Percentiles rank a stretch among this genome's conserved stretches.
phyloP scores from a whole-genome alignment of 1,284 basidiomycete species.

The Porogramme epimiltina region DNA sequence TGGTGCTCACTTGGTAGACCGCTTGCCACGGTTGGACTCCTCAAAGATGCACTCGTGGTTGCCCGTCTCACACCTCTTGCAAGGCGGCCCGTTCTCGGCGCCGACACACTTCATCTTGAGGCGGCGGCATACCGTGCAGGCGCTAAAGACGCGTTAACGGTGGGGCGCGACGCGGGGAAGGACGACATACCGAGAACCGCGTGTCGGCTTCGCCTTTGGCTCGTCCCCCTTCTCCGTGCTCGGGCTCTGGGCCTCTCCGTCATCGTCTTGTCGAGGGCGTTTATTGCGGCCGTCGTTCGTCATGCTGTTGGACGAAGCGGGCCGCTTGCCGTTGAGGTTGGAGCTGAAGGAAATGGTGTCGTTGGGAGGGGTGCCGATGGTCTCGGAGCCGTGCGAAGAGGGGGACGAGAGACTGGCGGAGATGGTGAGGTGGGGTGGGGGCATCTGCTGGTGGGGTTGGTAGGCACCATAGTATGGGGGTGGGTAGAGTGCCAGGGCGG shows the following conservation, averaged over 20 bases:
- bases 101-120: conserved; percentile 99
- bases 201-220: conserved; percentile 80
- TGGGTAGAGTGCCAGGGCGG: conserved; percentile 62
- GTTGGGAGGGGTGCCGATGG: conserved; percentile 69
- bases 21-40: conserved; percentile 91
- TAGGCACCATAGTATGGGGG: conserved; percentile 56
- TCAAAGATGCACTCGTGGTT: conserved; percentile 94
- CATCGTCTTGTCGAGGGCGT: conserved; percentile 53
- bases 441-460: conserved; percentile 39
- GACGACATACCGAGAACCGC: conserved; percentile 75
- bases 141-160: conserved; percentile 46
- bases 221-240: conserved; percentile 60
- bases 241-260: conserved; percentile 45
- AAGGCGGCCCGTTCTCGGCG: conserved; percentile 90
- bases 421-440: conserved; percentile 31
- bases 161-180: conserved; percentile 4
- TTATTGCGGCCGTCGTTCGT: conserved; percentile 56
- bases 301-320: conserved; percentile 49
- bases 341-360: conserved; percentile 57
- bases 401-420: conserved; percentile 42
- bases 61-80: conserved; percentile 81
- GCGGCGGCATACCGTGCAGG: conserved; percentile 92
- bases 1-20: conserved; percentile 76
- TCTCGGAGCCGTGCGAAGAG: conserved; percentile 76
- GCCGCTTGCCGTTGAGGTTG: conserved; percentile 66